phyloP scores from a whole-genome alignment of 371 early-diverging fungal genomes.

The Actinomucor elegans region DNA sequence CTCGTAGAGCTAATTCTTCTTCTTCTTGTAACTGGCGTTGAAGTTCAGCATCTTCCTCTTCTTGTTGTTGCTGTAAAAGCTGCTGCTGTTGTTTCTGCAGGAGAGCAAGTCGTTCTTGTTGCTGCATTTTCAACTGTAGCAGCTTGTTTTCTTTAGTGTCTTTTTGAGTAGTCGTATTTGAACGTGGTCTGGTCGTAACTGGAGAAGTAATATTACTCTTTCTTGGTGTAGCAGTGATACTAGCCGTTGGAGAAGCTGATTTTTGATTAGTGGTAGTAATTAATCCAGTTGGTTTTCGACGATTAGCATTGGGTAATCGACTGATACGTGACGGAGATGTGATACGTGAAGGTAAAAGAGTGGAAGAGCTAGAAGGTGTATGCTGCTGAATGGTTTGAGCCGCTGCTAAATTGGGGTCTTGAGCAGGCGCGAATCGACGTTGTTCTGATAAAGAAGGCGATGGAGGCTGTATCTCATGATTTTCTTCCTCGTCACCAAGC shows the following conservation, averaged over 20 bases:
- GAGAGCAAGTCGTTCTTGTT: slow-evolving; percentile 13
- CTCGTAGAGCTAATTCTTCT: slow-evolving; percentile 10
- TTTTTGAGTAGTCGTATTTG: slow-evolving; percentile 6
- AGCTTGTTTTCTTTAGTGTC: slow-evolving; percentile 25
- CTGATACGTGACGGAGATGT: slow-evolving; percentile 24
- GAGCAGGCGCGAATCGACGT: slow-evolving; percentile 29
- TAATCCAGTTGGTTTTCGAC: slow-evolving; percentile 3
- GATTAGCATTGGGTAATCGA: slow-evolving; percentile 14
- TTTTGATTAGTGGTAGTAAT: neutral
- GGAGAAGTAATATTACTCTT: slow-evolving; percentile 7
- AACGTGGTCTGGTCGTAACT: neutral
- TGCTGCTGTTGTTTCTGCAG: slow-evolving; percentile 8
- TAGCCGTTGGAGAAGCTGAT: slow-evolving; percentile 14
- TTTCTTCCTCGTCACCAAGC: slow-evolving; percentile 14
- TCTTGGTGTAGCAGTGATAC: neutral
- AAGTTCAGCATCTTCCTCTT: slow-evolving; percentile 15
- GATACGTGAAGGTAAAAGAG: slow-evolving; percentile 31
- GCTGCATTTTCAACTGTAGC: slow-evolving; percentile 21
- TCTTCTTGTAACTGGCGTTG: slow-evolving; percentile 8
- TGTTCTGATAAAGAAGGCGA: slow-evolving; percentile 4
- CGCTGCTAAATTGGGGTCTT: slow-evolving; percentile 24
- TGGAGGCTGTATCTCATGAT: neutral
- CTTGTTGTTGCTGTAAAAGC: slow-evolving; percentile 6
- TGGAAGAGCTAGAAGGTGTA: slow-evolving; percentile 29
- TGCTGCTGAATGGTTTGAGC: slow-evolving; percentile 19